Conservation (phyloP, 345 rosid genomes). For the Lepidium africanum region DNA sequence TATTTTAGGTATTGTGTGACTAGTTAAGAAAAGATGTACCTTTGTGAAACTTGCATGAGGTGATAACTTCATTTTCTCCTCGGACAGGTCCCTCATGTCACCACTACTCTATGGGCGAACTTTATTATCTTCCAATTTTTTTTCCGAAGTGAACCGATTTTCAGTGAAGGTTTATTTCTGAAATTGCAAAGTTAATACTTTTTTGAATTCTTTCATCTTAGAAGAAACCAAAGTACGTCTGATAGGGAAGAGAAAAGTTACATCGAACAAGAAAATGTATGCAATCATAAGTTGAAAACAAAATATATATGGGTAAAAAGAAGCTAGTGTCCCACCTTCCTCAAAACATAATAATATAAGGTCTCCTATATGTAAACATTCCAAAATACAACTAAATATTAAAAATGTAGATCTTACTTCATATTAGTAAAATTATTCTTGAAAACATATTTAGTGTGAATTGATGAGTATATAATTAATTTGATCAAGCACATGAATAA, state of each 20-base stretch:
- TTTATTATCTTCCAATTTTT: constrained; percentile 45
- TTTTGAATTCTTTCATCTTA: constrained; percentile 46
- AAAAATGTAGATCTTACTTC: too few species aligned
- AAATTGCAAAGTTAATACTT: constrained; percentile 46
- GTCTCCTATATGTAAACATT: constrained; percentile 26
- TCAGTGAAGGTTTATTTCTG: constrained; percentile 43
- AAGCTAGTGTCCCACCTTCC: constrained; percentile 12
- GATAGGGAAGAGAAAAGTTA: constrained; percentile 6
- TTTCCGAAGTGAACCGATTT: constrained; percentile 24
- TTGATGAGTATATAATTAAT: too few species aligned
- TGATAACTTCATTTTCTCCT: constrained; percentile 38
- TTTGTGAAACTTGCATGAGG: constrained; percentile 62
- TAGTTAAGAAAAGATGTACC: constrained; percentile 9
- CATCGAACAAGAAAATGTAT: background rate
- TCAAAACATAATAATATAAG: constrained; percentile 17
- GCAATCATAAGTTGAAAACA: background rate
- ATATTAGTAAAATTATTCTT: too few species aligned
- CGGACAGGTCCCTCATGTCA: constrained; percentile 45
- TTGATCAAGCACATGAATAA: too few species aligned
- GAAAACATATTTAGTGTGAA: too few species aligned
- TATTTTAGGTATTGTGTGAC: too few species aligned
- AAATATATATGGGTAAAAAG: background rate
- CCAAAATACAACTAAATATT: constrained; percentile 19
- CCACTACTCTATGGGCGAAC: constrained; percentile 41
- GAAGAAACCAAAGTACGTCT: constrained; percentile 63